Percentiles rank a stretch among this genome's conserved stretches.
These are phyloP conservation scores for Candida ovalis DNA, from an alignment of 805 yeast genomes.

Conservation along the genomic window DNA sequence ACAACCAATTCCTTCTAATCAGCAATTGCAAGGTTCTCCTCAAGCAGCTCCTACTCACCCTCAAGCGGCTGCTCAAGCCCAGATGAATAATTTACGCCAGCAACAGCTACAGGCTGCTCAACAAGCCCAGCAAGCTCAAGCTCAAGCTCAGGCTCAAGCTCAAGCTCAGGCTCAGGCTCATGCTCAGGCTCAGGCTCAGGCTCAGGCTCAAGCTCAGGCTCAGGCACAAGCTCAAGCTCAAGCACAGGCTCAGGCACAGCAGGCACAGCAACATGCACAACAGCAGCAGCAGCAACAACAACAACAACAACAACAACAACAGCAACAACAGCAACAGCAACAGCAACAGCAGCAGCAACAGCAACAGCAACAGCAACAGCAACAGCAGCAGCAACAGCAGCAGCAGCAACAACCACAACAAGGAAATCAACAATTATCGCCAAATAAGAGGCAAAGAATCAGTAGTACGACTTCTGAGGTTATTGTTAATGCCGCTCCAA, in stretches of 20 bases:
- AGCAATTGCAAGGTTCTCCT: neutral
- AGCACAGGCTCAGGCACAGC: slow-evolving; percentile 12
- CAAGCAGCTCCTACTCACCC: slow-evolving; percentile 15
- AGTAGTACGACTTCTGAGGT: slow-evolving; percentile 10
- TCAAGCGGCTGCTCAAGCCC: slow-evolving; percentile 28
- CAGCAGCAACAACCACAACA: slow-evolving; percentile 8
- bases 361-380: slow-evolving; percentile 8
- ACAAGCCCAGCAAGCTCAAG: slow-evolving; percentile 20
- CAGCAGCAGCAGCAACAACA: slow-evolving; percentile 36
- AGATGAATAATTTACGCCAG: slow-evolving; percentile 25
- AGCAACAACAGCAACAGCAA: slow-evolving; percentile 4
- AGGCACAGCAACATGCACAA: slow-evolving; percentile 6
- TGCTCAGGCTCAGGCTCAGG: slow-evolving; percentile 7
- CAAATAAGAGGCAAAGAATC: slow-evolving; percentile 25
- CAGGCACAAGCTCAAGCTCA: slow-evolving; percentile 11
- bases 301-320: neutral
- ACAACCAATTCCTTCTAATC: slow-evolving; percentile 1
- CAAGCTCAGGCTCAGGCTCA: slow-evolving; percentile 13
- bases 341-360: slow-evolving; percentile 18
- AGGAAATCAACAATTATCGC: slow-evolving; percentile 14
- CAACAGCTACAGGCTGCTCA: slow-evolving; percentile 27
- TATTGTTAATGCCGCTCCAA: slow-evolving; percentile 9
- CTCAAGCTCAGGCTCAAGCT: slow-evolving; percentile 22
- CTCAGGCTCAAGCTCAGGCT: slow-evolving; percentile 9
- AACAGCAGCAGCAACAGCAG: neutral